These are phyloP conservation scores for Silybum marianum DNA, from an alignment of 129 eudicot genomes.

Conservation along the genomic window DNA sequence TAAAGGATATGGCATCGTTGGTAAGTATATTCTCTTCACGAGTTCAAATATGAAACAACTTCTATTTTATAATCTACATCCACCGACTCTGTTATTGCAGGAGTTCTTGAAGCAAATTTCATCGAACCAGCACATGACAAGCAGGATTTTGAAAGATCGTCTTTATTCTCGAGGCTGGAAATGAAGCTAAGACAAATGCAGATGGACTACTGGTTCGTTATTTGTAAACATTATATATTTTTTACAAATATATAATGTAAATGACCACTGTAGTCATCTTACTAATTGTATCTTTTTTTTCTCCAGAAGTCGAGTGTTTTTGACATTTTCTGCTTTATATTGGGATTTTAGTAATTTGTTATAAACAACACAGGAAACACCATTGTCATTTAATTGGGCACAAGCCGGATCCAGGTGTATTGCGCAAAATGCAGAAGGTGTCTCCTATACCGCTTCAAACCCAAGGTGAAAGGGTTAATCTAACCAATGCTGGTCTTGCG, in stretches of 20 bases:
- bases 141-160: constrained; percentile 95
- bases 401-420: constrained; percentile 35
- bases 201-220: constrained; percentile 77
- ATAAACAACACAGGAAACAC: constrained; percentile 54
- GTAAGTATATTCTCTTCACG: constrained; percentile 39
- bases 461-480: constrained; percentile 31
- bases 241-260: neutral
- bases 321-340: neutral
- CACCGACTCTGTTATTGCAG: constrained; percentile 34
- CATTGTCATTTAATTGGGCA: constrained; percentile 76
- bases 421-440: constrained; percentile 39
- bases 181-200: constrained; percentile 77
- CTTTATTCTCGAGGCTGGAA: constrained; percentile 73
- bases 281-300: neutral
- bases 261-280: neutral
- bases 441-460: constrained; percentile 15
- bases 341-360: neutral
- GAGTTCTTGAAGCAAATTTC: constrained; percentile 97
- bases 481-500: constrained; percentile 24
- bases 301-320: neutral
- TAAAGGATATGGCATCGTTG: constrained; percentile 81
- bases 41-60: neutral
- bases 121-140: constrained; percentile 98
- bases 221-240: neutral
- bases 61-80: neutral